Conservation (phyloP, 352 stramenopile species). For the Globisporangium solare region DNA sequence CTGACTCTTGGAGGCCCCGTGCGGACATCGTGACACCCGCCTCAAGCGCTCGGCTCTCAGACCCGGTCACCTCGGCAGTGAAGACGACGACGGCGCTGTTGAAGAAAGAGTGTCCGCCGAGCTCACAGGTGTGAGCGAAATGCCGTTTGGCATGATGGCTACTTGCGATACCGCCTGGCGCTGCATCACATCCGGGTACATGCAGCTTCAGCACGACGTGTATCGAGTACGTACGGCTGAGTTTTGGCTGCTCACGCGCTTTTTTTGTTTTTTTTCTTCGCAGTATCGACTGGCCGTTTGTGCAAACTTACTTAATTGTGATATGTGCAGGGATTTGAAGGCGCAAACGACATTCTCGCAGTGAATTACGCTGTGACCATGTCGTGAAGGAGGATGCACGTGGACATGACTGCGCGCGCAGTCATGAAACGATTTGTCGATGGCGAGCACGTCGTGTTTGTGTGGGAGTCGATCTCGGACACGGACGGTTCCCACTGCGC, state of each 20-base stretch:
- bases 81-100: not conserved
- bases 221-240: conserved; percentile 15
- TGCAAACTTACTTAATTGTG: no score
- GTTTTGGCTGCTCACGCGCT: no score
- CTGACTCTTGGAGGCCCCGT: not conserved
- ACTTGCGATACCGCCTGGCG: conserved; percentile 19
- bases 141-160: conserved; percentile 18
- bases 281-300: no score
- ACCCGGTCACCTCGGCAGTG: no score
- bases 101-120: conserved; percentile 16
- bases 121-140: conserved; percentile 16
- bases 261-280: no score
- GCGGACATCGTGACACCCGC: not conserved
- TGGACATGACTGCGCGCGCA: conserved; percentile 21
- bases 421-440: conserved; percentile 26
- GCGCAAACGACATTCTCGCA: conserved; percentile 15
- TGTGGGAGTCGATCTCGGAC: conserved; percentile 21
- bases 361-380: conserved; percentile 29
- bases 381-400: conserved; percentile 15
- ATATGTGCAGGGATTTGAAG: conserved; percentile 11
- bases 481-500: conserved; percentile 3
- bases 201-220: conserved; percentile 27
- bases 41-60: not conserved
- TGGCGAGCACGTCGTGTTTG: conserved; percentile 17
- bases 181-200: conserved; percentile 26